Evolutionary conservation across 2,329 filamentous ascomycete species (phyloP), one percentile per base, ranked within the genome.

Genomic region (Coleophoma cylindrospora): DNA sequence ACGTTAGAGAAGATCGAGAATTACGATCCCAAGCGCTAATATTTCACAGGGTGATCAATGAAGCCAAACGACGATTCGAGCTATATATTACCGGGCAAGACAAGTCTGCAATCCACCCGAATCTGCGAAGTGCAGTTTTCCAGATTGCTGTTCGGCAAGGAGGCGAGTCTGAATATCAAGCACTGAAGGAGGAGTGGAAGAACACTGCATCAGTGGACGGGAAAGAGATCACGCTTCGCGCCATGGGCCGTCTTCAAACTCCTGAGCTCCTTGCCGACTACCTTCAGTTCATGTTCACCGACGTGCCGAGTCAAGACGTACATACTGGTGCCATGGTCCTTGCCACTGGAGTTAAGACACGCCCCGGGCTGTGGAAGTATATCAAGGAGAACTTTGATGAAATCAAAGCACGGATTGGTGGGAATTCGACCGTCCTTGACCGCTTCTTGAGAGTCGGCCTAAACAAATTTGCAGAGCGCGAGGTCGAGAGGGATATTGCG

Each of bases 371-470:
- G 51, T 99, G 94, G 94, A 74, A 85, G 48, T 96, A 87, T 69
- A 80, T 96, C 64, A 89, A 91, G 70, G 75, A 80, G 40, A 86
- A 96, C 71, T 99, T 92, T 88, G 76, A 81, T 32, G 74, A 79
- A 34, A 79, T 95, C 41, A 78, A 84, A 47, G 72, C 81, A 53
- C 87, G 86, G 67, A 76, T 97, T 49, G 83, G 80, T 66, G 76
- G 77, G 40, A 96, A 96, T 71, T 87, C 90, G 55, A 86, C 96
- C 32, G 82, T 96, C 3, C 75, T 96, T 14, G 92, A 99, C 70
- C 84, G 92, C 44, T 96, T 95, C 70, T 73, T 99, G 60, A 84
- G 88, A 59, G 75, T 87, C 58, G 84, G 84, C 41, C 73, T 99
- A 58, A 82, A 81, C 62, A 87, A 88, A 64, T 97, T 95, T 66